These are phyloP conservation scores for Shiraia bambusicola DNA, from an alignment of 2,329 filamentous ascomycete genomes.

Conservation along the genomic window DNA sequence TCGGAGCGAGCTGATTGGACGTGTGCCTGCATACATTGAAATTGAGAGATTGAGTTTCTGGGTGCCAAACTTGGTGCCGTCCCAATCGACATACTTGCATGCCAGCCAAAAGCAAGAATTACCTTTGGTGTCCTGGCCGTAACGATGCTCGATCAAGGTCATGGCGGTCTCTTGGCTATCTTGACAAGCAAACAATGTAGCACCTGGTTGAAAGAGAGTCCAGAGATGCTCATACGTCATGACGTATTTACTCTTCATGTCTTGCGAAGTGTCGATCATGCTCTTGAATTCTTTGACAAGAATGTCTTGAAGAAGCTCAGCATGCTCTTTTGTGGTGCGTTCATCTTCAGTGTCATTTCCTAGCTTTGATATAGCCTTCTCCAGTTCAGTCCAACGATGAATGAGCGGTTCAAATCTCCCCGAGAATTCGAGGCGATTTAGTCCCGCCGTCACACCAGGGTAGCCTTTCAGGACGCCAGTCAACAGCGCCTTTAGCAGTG, in stretches of 20 bases:
- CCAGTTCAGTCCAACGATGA: conserved; percentile 61
- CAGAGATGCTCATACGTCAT: conserved; percentile 49
- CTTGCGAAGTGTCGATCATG: conserved; percentile 44
- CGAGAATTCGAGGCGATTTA: conserved; percentile 63
- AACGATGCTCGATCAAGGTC: conserved; percentile 32
- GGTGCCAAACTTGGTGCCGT: conserved; percentile 40
- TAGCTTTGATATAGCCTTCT: conserved; percentile 26
- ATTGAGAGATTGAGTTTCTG: conserved; percentile 34
- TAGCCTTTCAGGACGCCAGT: conserved; percentile 59
- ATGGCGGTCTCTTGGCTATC: conserved; percentile 43
- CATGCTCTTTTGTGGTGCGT: conserved; percentile 42
- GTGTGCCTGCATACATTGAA: conserved; percentile 43
- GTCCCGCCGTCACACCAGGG: conserved; percentile 61
- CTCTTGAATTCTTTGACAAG: conserved; percentile 46
- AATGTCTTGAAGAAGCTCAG: conserved; percentile 41
- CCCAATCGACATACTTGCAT: conserved; percentile 43
- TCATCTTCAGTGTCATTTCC: conserved; percentile 31
- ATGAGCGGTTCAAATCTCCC: conserved; percentile 66
- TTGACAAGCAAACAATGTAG: conserved; percentile 32
- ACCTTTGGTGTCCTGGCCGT: conserved; percentile 36
- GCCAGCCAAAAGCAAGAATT: conserved; percentile 42
- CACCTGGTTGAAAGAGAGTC: conserved; percentile 47
- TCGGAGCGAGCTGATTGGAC: conserved; percentile 45
- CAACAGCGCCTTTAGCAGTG: conserved; percentile 61
- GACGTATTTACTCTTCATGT: conserved; percentile 44